Percentiles rank a stretch among this genome's conserved stretches.
Conservation (phyloP, 2,329 filamentous ascomycete species). For the Hypomyces perniciosus region DNA sequence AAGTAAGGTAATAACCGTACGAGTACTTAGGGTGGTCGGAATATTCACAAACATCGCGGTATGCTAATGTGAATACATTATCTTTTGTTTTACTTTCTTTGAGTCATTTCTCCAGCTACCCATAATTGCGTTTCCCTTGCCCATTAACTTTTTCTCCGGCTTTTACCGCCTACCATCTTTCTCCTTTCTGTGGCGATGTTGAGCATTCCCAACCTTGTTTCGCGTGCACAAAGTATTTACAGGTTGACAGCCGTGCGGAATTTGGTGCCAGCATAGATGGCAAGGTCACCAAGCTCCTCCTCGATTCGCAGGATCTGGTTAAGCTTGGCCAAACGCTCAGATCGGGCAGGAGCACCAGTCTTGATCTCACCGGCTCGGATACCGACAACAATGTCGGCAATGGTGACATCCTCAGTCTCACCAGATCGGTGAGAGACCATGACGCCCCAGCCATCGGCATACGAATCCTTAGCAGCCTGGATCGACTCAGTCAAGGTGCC, state of each 20-base stretch:
- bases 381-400: constrained; percentile 95
- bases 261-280: constrained; percentile 83
- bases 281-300: constrained; percentile 92
- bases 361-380: constrained; percentile 97
- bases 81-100: neutral
- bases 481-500: constrained; percentile 98
- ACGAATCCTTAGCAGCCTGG: constrained; percentile 98
- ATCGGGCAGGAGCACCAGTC: constrained; percentile 92
- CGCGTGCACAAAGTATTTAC: constrained; percentile 41
- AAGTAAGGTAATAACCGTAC: no score
- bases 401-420: constrained; percentile 99
- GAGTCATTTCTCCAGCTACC: neutral
- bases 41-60: no score
- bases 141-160: neutral
- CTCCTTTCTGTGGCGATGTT: neutral
- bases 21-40: no score
- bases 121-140: neutral
- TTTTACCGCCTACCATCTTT: neutral
- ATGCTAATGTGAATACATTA: neutral
- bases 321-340: constrained; percentile 97
- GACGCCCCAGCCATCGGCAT: constrained; percentile 92
- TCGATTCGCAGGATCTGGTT: constrained; percentile 99
- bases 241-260: constrained; percentile 90
- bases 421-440: constrained; percentile 99
- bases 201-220: neutral